Conservation (phyloP, 1,284 basidiomycete species). For the Trametes hirsuta region DNA sequence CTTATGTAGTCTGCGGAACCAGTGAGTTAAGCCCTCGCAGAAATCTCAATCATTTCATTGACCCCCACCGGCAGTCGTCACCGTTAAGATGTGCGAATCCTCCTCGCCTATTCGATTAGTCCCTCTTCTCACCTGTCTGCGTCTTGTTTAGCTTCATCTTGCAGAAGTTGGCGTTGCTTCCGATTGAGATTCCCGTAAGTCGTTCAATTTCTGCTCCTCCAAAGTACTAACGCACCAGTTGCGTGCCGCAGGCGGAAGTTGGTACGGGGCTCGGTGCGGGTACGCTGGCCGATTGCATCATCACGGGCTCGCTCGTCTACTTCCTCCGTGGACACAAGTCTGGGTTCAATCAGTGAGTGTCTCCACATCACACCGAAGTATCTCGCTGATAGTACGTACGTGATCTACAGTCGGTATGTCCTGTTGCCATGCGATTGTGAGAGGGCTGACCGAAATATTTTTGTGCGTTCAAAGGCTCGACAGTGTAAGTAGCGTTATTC, state of each 20-base stretch:
- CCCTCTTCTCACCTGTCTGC: not conserved
- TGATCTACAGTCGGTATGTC: not conserved
- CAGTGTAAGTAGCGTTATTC: conserved; percentile 2
- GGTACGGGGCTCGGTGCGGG: conserved; percentile 16
- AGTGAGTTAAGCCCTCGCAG: not conserved
- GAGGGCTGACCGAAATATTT: not conserved
- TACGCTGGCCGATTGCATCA: conserved; percentile 20
- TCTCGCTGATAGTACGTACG: too few species aligned
- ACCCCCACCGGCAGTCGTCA: not conserved
- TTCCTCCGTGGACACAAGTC: conserved; percentile 15
- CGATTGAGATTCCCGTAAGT: conserved; percentile 1
- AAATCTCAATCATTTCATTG: not conserved
- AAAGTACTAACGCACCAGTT: not conserved
- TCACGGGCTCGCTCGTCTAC: conserved; percentile 19
- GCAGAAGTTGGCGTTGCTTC: not conserved
- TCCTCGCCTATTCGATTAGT: not conserved
- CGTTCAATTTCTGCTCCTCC: not conserved
- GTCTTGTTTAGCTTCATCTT: conserved; percentile 1
- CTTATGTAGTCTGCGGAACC: not conserved
- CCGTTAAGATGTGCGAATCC: conserved; percentile 1
- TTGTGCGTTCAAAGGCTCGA: conserved; percentile 1
- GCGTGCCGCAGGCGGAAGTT: conserved; percentile 2
- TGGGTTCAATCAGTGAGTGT: conserved; percentile 14
- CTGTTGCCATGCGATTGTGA: not conserved
- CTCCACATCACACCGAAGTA: not conserved